Evolutionary conservation across 2,329 filamentous ascomycete genomes (phyloP), one percentile per base, ranked within the genome.

Genomic region (Sclerotiophoma versabilis): DNA sequence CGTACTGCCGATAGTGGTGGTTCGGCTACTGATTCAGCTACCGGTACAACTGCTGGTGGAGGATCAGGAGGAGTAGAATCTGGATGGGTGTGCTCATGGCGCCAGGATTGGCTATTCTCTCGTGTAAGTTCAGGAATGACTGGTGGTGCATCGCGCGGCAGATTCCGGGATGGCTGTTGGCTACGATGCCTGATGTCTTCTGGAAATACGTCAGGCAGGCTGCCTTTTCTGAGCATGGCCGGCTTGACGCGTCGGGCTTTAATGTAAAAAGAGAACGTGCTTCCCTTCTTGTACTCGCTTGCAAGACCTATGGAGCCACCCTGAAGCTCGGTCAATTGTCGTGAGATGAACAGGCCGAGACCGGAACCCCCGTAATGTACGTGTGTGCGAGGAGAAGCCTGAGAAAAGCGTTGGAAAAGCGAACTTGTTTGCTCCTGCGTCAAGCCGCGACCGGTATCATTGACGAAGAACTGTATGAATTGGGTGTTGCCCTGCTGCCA

Each of bases 371-470:
- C 77, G 23, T 79, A 79, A 10, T 73, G 56, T 4, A 72, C 67
- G 30, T 74, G 68, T 5, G 72, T 74, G 5, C 66, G 59, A 14
- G 71, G 70, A 10, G 66, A 68, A 12, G 68, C 71, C 43, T 69
- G 70, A 2, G 64, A 66, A 30, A 74, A 74, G 8, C 71, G 65
- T 3, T 62, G 57, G 44, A 74, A 74, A 1, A 73, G 62, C 1
- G 56, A 62, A 0, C 63, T 51, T 12, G 70, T 73, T 38, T 79
- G 75, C 1, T 74, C 68, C 2, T 69, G 56, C 1, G 66, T 70
- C 17, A 80, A 64, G 0, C 77, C 77, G 11, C 72, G 66, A 5
- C 77, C 77, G 0, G 74, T 78, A 53, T 79, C 76, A 11, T 60
- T 61, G 15, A 79, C 71, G 2, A 64, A 66, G 26, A 75, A 71